Percentiles rank a stretch among this genome's conserved stretches.
Evolutionary conservation across 2,329 filamentous ascomycete genomes (phyloP).

Genomic region (Alternaria conjuncta): DNA sequence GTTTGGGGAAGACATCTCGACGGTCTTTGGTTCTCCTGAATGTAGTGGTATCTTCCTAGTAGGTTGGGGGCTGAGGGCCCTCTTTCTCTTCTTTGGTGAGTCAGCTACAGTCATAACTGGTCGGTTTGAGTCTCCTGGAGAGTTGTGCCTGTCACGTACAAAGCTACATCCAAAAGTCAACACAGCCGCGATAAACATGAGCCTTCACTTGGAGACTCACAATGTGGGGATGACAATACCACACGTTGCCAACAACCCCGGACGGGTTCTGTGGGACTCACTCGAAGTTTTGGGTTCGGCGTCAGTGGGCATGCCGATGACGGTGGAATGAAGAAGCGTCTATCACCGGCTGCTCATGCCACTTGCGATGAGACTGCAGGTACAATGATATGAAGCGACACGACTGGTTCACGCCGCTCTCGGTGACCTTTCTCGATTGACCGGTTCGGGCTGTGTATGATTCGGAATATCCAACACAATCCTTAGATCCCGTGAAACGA

Average conservation of each 20-base stretch:
- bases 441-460: slow-evolving; percentile 24
- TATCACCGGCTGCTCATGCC: slow-evolving; percentile 35
- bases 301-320: slow-evolving; percentile 42
- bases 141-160: slow-evolving; percentile 40
- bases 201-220: slow-evolving; percentile 23
- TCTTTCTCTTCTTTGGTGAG: slow-evolving; percentile 44
- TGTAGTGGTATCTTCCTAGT: slow-evolving; percentile 20
- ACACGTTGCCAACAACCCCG: slow-evolving; percentile 39
- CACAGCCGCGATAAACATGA: background rate
- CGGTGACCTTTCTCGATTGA: background rate
- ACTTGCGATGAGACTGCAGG: slow-evolving; percentile 7
- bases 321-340: slow-evolving; percentile 15
- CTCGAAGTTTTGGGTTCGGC: slow-evolving; percentile 32
- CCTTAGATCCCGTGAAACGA: background rate
- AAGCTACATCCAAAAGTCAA: slow-evolving; percentile 25
- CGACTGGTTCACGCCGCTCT: background rate
- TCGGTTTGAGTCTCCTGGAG: slow-evolving; percentile 30
- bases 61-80: slow-evolving; percentile 28
- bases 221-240: slow-evolving; percentile 32
- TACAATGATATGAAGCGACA: background rate
- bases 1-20: slow-evolving; percentile 2
- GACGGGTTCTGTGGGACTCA: slow-evolving; percentile 30
- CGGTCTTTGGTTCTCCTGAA: slow-evolving; percentile 10
- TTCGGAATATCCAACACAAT: background rate
- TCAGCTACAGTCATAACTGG: slow-evolving; percentile 38